Base-by-base conservation (phyloP, 345 rosid genomes). In the Raphanus raphanistrum region DNA sequence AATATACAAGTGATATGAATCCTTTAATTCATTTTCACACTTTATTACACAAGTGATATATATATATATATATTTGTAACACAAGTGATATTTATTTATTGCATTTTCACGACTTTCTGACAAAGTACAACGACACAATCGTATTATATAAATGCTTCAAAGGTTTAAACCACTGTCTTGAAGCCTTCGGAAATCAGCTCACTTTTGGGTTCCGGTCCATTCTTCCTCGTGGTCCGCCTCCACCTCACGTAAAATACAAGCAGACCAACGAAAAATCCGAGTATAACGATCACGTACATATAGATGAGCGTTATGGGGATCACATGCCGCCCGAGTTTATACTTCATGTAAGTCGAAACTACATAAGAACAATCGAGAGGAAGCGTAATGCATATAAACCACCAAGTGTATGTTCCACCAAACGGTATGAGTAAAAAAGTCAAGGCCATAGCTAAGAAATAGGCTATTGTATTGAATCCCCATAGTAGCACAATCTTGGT, bases 391-490 rank as follows among this genome's bases (percentile, higher is more conserved):
- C 1, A 8, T 6, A 41, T n/a, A 71, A 33, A 71, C 81, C 70
- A 64, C 76, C 26, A 16, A 4, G 3, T 70, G 4, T 77, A 77
- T 63, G 31, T 35, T 35, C 11, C 63, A 70, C 81, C 76, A 16
- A 16, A 66, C 0, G 76, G 81, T 28, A 77, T 9, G 27, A 77
- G 71, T 48, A 77, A 50, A 12, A 71, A 70, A 3, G 81, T 77
- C 12, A 63, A 54, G 8, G 11, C 26, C 38, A 77, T 65, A 54
- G 81, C 26, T 9, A 17, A 15, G n/a, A 2, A 8, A 29, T 54
- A 71, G 2, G 81, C 76, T 17, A 13, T 55, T 5, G 65, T 63
- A 38, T 71, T 64, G 25, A 41, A 41, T 41, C 36, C 70, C 71
- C 66, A 58, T n/a, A 67, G 8, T 35, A 55, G 6, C 48, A 31